These are phyloP conservation scores for Pichia sp. DNA, from an alignment of 1,139 yeast genomes.

Conservation along the genomic window DNA sequence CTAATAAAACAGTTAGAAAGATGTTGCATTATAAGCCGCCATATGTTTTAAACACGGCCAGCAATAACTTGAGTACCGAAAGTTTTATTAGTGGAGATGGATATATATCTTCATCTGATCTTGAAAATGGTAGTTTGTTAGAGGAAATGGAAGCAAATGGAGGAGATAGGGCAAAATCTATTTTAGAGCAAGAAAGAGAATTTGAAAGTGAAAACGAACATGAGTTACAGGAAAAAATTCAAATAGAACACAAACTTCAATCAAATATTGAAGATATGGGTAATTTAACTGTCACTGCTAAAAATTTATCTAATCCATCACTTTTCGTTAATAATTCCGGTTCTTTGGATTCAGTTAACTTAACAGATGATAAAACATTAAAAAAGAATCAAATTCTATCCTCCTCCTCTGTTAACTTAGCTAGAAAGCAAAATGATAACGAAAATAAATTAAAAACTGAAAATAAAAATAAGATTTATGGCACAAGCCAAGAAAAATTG, in stretches of 20 bases:
- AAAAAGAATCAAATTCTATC: background rate
- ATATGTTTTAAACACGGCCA: background rate
- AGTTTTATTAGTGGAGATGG: slow-evolving; percentile 9
- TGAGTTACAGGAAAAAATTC: slow-evolving; percentile 5
- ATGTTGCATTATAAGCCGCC: slow-evolving; percentile 38
- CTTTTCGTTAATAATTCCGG: background rate
- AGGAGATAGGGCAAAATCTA: background rate
- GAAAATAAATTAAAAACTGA: background rate
- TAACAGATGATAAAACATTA: background rate
- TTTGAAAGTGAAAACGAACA: slow-evolving; percentile 5
- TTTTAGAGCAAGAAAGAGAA: slow-evolving; percentile 4
- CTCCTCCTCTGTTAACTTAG: background rate
- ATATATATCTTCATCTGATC: slow-evolving; percentile 2
- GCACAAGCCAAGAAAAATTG: slow-evolving; percentile 6
- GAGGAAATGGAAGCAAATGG: slow-evolving; percentile 5
- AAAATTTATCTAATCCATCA: background rate
- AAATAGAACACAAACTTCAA: background rate
- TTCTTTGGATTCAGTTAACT: background rate
- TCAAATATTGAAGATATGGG: background rate
- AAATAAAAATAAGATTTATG: background rate
- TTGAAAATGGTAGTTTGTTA: slow-evolving; percentile 5
- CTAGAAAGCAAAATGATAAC: background rate
- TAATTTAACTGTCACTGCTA: background rate
- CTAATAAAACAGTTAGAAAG: slow-evolving; percentile 68
- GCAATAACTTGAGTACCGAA: slow-evolving; percentile 6